Conservation (phyloP, 257 asterid species). For the Gynochthodes officinalis region DNA sequence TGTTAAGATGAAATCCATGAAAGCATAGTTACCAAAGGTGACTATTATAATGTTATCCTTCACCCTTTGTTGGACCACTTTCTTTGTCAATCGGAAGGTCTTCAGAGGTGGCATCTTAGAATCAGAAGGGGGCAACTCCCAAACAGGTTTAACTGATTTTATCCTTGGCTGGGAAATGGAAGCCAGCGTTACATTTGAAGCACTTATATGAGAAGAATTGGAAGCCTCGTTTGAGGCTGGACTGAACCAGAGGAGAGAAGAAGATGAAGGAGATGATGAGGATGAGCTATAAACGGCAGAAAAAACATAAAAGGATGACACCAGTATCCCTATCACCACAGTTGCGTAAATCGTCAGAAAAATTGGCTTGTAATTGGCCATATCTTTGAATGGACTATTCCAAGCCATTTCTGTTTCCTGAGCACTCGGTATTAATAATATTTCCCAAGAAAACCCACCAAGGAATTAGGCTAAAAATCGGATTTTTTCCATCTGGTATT, state of each 20-base stretch:
- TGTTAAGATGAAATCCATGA: conserved; percentile 91
- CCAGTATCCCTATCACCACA: too few relatives aligned
- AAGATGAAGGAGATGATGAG: conserved; percentile 34
- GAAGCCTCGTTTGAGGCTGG: conserved; percentile 33
- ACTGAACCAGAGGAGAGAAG: conserved; percentile 28
- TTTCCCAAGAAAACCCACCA: conserved; percentile 6
- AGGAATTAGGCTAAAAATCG: not conserved
- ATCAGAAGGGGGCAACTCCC: conserved; percentile 76
- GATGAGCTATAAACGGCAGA: conserved; percentile 69
- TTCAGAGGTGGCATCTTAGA: conserved; percentile 72
- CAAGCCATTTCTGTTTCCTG: conserved; percentile 16
- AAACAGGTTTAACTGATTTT: conserved; percentile 47
- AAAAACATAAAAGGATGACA: conserved; percentile 76
- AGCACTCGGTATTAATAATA: not conserved
- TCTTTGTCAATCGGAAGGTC: conserved; percentile 68
- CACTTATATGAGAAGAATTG: conserved; percentile 36
- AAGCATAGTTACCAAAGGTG: conserved; percentile 93
- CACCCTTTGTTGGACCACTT: conserved; percentile 69
- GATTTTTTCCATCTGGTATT: conserved; percentile 4
- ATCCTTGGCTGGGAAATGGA: conserved; percentile 23
- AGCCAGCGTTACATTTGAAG: conserved; percentile 21
- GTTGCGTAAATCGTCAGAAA: conserved; percentile 77
- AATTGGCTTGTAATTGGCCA: conserved; percentile 75
- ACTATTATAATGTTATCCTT: conserved; percentile 66
- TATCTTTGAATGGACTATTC: conserved; percentile 47